phyloP scores from a whole-genome alignment of 2,329 filamentous ascomycete species.

The Parascedosporium putredinis region DNA sequence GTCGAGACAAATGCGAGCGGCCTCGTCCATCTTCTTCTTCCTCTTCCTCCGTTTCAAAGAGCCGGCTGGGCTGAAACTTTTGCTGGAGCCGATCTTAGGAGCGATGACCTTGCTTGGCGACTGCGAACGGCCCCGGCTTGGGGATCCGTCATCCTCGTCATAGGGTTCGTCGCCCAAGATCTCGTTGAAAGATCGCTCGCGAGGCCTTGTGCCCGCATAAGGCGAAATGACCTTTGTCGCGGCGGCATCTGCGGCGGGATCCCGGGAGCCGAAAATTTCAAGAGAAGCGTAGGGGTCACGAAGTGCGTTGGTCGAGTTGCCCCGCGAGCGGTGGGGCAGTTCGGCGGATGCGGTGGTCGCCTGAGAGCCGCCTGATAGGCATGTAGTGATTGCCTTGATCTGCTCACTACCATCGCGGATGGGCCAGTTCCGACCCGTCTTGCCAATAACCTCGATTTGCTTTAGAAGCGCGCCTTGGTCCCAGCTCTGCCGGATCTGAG shows the following conservation, averaged over 20 bases:
- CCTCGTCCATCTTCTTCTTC: slow-evolving; percentile 35
- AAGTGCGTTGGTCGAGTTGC: slow-evolving; percentile 41
- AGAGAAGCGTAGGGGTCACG: slow-evolving; percentile 62
- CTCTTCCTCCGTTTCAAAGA: slow-evolving; percentile 41
- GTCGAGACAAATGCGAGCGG: slow-evolving; percentile 40
- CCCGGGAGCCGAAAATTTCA: slow-evolving; percentile 62
- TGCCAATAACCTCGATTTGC: slow-evolving; percentile 87
- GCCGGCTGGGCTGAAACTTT: slow-evolving; percentile 45
- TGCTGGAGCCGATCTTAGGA: slow-evolving; percentile 40
- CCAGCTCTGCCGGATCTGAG: slow-evolving; percentile 84
- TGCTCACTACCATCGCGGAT: slow-evolving; percentile 83
- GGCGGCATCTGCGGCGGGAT: slow-evolving; percentile 44
- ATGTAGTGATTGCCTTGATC: slow-evolving; percentile 60
- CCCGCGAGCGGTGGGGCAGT: slow-evolving; percentile 33
- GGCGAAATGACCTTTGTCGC: slow-evolving; percentile 43
- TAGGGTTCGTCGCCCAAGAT: slow-evolving; percentile 48
- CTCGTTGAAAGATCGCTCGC: slow-evolving; percentile 62
- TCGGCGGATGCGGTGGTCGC: slow-evolving; percentile 25
- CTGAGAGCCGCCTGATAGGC: slow-evolving; percentile 35
- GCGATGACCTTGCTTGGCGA: slow-evolving; percentile 29
- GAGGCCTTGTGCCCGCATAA: slow-evolving; percentile 49
- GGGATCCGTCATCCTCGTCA: slow-evolving; percentile 24
- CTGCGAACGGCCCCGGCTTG: slow-evolving; percentile 38
- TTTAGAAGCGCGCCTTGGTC: slow-evolving; percentile 90
- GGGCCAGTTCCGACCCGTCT: slow-evolving; percentile 85